Percentiles rank a stretch among this genome's conserved stretches.
Conservation (phyloP, 2,329 filamentous ascomycete species). For the Biscogniauxia marginata region DNA sequence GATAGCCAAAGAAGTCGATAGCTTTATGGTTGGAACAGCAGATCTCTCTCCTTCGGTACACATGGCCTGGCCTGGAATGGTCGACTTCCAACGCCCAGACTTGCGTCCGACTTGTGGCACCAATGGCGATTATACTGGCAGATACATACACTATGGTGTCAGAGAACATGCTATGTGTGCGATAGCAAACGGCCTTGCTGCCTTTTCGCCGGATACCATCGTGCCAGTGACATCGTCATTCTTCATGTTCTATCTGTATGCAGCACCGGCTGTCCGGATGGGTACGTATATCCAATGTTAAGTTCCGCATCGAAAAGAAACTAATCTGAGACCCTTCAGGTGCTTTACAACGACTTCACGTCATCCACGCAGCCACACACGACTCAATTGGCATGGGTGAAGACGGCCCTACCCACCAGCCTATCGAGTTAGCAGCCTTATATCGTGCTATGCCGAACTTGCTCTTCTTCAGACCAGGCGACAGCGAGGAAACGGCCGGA, state of each 20-base stretch:
- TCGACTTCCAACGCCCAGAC: conserved; percentile 46
- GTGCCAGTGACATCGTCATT: conserved; percentile 54
- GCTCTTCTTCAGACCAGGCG: conserved; percentile 57
- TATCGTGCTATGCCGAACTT: conserved; percentile 64
- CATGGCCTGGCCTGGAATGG: conserved; percentile 50
- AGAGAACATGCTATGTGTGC: conserved; percentile 62
- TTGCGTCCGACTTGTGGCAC: conserved; percentile 21
- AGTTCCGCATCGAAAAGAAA: neutral
- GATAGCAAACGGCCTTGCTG: conserved; percentile 58
- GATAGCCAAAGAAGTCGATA: conserved; percentile 39
- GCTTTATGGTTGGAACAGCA: conserved; percentile 47
- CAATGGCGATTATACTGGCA: conserved; percentile 42
- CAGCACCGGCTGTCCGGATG: conserved; percentile 45
- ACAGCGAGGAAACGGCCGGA: conserved; percentile 57
- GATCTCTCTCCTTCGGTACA: conserved; percentile 47
- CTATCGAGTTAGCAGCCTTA: conserved; percentile 54
- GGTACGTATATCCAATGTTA: neutral
- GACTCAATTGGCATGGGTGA: conserved; percentile 53
- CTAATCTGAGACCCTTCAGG: neutral
- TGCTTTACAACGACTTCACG: neutral
- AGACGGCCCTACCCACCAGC: conserved; percentile 63
- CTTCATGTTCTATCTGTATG: conserved; percentile 56
- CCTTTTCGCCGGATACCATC: conserved; percentile 49
- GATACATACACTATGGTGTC: conserved; percentile 60
- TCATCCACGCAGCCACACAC: conserved; percentile 1